A percentile compares a stretch with the other conserved stretches of the same genome.
Conservation (phyloP, 1,284 basidiomycete genomes). For the Heliocybe sulcata region DNA sequence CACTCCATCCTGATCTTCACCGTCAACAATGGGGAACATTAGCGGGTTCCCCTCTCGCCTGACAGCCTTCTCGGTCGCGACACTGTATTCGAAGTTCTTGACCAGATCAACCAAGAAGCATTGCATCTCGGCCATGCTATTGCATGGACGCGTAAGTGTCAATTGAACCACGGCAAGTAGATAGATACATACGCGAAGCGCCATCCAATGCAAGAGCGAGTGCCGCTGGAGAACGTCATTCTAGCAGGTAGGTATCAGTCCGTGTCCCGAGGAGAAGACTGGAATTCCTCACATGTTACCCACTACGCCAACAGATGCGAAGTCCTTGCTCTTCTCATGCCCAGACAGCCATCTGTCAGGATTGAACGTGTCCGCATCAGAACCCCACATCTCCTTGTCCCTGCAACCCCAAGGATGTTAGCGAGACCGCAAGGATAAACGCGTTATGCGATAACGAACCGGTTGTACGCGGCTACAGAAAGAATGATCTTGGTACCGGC, state of each 20-base stretch:
- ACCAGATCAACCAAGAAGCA: constrained; percentile 9
- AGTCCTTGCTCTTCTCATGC: not conserved
- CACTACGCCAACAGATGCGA: not conserved
- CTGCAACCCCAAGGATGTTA: not conserved
- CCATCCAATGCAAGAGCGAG: not conserved
- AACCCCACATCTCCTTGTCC: not conserved
- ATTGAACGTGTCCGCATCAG: not conserved
- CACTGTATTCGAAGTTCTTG: constrained; percentile 6
- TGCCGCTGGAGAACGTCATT: not conserved
- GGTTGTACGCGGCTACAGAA: not conserved
- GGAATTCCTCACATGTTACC: not conserved
- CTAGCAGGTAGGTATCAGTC: not conserved
- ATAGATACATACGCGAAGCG: not conserved
- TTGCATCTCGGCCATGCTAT: constrained; percentile 9
- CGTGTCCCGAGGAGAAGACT: too few species aligned
- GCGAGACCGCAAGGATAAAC: not conserved
- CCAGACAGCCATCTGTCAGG: not conserved
- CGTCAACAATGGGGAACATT: constrained; percentile 6
- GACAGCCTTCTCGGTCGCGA: constrained; percentile 3
- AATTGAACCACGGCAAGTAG: not conserved
- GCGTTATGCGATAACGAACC: not conserved
- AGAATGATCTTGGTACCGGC: not conserved
- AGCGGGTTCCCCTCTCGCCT: constrained; percentile 1
- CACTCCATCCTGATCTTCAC: not conserved
- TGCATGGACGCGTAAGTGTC: not conserved